These are phyloP conservation scores for Hypoxylon sp. DNA, from an alignment of 2,329 filamentous ascomycete species.

Conservation along the genomic window DNA sequence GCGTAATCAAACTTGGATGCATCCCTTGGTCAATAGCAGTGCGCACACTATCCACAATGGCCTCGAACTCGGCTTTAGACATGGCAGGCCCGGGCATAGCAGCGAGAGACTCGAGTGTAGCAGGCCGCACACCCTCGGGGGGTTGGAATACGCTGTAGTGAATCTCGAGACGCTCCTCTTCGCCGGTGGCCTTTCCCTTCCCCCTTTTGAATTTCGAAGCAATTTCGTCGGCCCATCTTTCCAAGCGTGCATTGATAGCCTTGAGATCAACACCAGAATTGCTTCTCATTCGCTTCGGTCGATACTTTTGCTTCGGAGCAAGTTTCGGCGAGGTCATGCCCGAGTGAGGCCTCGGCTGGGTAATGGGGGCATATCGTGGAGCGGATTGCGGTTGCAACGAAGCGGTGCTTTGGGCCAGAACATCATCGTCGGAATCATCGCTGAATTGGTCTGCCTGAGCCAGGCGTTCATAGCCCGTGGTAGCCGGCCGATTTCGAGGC, in stretches of 20 bases:
- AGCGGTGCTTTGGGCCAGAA: conserved; percentile 67
- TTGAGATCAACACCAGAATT: conserved; percentile 97
- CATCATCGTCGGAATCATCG: conserved; percentile 79
- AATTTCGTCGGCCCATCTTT: conserved; percentile 98
- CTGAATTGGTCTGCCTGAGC: conserved; percentile 84
- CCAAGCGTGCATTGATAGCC: conserved; percentile 94
- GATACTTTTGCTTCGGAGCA: conserved; percentile 58
- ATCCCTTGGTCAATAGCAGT: conserved; percentile 90
- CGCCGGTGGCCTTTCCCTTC: conserved; percentile 80
- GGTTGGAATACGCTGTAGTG: conserved; percentile 97
- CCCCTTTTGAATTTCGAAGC: conserved; percentile 95
- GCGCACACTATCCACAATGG: conserved; percentile 90
- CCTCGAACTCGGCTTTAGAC: conserved; percentile 86
- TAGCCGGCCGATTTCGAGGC: conserved; percentile 78
- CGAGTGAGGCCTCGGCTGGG: conserved; percentile 72
- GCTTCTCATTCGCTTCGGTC: conserved; percentile 67
- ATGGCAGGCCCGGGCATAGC: conserved; percentile 73
- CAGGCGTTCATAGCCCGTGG: conserved; percentile 87
- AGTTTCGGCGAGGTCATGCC: conserved; percentile 71
- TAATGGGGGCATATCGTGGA: conserved; percentile 75
- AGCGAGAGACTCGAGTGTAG: conserved; percentile 81
- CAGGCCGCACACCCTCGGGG: conserved; percentile 87
- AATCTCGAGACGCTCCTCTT: conserved; percentile 92
- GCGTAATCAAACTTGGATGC: conserved; percentile 95
- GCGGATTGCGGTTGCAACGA: conserved; percentile 69